Conservation (phyloP, 805 yeast species). For the Metschnikowia peoriensis region DNA sequence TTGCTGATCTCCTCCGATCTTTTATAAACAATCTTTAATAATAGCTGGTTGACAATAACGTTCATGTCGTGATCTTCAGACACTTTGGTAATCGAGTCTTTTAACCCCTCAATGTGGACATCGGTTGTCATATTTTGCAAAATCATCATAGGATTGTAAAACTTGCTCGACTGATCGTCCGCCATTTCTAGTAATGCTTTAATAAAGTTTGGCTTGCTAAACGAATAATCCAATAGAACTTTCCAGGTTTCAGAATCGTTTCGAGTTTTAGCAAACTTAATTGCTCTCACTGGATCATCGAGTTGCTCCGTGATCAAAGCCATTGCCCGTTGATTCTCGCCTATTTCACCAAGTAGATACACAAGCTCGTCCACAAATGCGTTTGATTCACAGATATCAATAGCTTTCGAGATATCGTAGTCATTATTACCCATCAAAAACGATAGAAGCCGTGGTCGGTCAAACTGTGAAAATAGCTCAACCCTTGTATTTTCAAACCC, state of each 20-base stretch:
- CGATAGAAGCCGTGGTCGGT: conserved; percentile 51
- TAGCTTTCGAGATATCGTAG: conserved; percentile 68
- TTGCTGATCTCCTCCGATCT: conserved; percentile 29
- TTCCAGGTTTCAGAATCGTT: conserved; percentile 82
- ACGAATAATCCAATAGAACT: conserved; percentile 65
- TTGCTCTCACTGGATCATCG: conserved; percentile 77
- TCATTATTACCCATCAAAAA: conserved; percentile 60
- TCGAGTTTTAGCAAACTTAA: conserved; percentile 66
- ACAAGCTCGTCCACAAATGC: conserved; percentile 70
- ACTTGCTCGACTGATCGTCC: conserved; percentile 47
- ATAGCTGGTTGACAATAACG: conserved; percentile 51
- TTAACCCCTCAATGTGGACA: conserved; percentile 64
- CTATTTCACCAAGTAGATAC: conserved; percentile 75
- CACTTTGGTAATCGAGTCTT: conserved; percentile 57
- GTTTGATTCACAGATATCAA: conserved; percentile 57
- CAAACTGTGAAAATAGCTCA: conserved; percentile 60
- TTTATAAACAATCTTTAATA: conserved; percentile 38
- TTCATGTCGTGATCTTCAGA: conserved; percentile 59
- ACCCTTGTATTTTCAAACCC: conserved; percentile 69
- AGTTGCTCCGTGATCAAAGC: conserved; percentile 72
- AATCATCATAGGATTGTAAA: conserved; percentile 64
- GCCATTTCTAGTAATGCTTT: conserved; percentile 68
- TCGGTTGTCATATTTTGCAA: conserved; percentile 61
- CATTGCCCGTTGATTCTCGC: conserved; percentile 75
- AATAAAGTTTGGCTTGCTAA: conserved; percentile 72